Conservation (phyloP, 345 rosid species). For the Luvunga scandens region DNA sequence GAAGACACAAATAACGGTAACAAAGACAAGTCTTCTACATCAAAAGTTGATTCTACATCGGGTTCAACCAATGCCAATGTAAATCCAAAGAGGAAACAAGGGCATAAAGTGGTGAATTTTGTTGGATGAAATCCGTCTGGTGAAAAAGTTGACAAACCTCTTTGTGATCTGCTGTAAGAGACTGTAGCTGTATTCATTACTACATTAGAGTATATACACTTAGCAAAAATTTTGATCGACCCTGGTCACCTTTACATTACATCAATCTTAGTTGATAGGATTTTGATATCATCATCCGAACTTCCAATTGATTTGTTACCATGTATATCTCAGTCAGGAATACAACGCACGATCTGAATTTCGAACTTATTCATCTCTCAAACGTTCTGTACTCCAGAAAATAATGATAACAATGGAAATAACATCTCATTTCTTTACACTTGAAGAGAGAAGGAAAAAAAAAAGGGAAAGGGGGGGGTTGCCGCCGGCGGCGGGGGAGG, state of each 20-base stretch:
- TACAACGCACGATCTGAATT: not conserved
- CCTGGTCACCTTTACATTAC: not conserved
- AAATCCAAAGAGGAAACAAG: constrained; percentile 54
- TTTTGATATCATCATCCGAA: constrained; percentile 1
- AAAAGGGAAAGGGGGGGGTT: no score
- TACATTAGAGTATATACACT: not conserved
- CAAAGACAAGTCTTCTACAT: constrained; percentile 28
- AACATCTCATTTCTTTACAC: no score
- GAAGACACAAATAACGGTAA: constrained; percentile 29
- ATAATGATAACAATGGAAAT: not conserved
- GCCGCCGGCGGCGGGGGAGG: no score
- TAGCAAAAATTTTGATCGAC: not conserved
- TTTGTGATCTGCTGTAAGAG: not conserved
- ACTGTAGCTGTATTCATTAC: not conserved
- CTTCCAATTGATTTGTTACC: not conserved
- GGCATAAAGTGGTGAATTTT: constrained; percentile 72
- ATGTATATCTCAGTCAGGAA: not conserved
- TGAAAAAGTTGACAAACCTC: not conserved
- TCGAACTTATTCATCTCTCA: not conserved
- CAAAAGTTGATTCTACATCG: constrained; percentile 17
- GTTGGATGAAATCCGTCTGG: constrained; percentile 31
- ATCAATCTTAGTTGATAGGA: not conserved
- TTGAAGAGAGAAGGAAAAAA: no score
- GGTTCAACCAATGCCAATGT: constrained; percentile 24
- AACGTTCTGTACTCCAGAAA: no score